phyloP scores from a whole-genome alignment of 2,329 filamentous ascomycete species.

The Pleoardoris graminearum region DNA sequence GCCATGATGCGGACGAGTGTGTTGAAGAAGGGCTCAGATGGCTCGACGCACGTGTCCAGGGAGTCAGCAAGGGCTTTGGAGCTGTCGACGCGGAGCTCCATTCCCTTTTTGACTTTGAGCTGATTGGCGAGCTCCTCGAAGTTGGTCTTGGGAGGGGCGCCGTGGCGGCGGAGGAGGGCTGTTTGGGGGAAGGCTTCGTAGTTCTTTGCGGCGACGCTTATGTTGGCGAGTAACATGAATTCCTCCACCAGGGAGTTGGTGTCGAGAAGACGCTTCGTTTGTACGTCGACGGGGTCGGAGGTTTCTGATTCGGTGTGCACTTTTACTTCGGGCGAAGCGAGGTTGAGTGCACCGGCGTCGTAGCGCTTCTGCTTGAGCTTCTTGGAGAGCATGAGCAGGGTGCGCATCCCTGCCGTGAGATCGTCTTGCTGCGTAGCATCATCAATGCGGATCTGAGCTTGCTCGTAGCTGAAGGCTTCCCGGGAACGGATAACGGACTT shows the following conservation, averaged over 20 bases:
- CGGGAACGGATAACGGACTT: slow-evolving; percentile 97
- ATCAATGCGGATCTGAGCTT: slow-evolving; percentile 92
- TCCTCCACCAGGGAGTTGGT: slow-evolving; percentile 98
- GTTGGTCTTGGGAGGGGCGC: slow-evolving; percentile 88
- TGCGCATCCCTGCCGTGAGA: slow-evolving; percentile 85
- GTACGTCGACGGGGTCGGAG: slow-evolving; percentile 92
- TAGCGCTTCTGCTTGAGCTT: slow-evolving; percentile 94
- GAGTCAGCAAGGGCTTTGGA: slow-evolving; percentile 94
- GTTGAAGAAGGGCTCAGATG: slow-evolving; percentile 92
- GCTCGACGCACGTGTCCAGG: slow-evolving; percentile 80
- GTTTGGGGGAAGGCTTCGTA: slow-evolving; percentile 93
- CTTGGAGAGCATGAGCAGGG: slow-evolving; percentile 83
- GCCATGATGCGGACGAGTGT: slow-evolving; percentile 96
- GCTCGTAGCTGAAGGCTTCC: slow-evolving; percentile 97
- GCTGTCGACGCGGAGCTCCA: slow-evolving; percentile 81
- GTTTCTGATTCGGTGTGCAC: slow-evolving; percentile 95
- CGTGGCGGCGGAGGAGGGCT: slow-evolving; percentile 89
- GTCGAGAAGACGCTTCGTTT: slow-evolving; percentile 90
- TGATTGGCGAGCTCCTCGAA: slow-evolving; percentile 94
- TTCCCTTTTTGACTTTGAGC: slow-evolving; percentile 79
- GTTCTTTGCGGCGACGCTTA: slow-evolving; percentile 87
- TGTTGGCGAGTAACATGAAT: slow-evolving; percentile 99
- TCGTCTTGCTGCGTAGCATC: slow-evolving; percentile 86
- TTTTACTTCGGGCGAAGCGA: slow-evolving; percentile 97
- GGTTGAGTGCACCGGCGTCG: slow-evolving; percentile 87